Evolutionary conservation across 176 grass and related monocot species (phyloP).

Genomic region (Phyllostachys edulis): DNA sequence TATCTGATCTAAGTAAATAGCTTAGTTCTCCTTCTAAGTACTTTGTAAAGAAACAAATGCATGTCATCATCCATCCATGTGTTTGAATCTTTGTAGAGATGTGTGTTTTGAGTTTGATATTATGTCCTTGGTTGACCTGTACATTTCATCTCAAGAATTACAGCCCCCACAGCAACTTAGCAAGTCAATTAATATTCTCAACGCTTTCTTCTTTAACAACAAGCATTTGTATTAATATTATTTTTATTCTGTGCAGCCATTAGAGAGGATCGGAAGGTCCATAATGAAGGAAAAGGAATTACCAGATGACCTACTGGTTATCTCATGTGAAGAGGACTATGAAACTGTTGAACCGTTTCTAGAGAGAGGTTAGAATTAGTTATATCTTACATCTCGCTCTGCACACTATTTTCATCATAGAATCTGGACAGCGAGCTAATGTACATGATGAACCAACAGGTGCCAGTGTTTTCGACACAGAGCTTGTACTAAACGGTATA

Average conservation of each 20-base stretch:
- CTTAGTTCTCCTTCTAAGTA: not conserved
- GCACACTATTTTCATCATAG: not conserved
- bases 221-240: not conserved
- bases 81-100: not conserved
- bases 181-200: not conserved
- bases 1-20: not conserved
- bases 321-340: slow-evolving; percentile 88
- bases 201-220: slow-evolving; percentile 2
- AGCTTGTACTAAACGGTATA: slow-evolving; percentile 78
- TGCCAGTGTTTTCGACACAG: slow-evolving; percentile 45
- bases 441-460: slow-evolving; percentile 42
- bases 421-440: slow-evolving; percentile 20
- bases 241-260: slow-evolving; percentile 46
- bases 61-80: slow-evolving; percentile 13
- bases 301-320: slow-evolving; percentile 67
- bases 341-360: slow-evolving; percentile 51
- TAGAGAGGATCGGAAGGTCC: slow-evolving; percentile 76
- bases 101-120: not conserved
- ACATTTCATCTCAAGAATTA: slow-evolving; percentile 20
- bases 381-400: not conserved
- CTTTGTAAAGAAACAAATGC: slow-evolving; percentile 14
- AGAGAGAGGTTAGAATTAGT: slow-evolving; percentile 59
- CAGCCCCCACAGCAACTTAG: not conserved
- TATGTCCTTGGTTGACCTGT: slow-evolving; percentile 10
- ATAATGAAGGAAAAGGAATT: slow-evolving; percentile 53